Conservation (phyloP, 2,329 filamentous ascomycete genomes). For the Penicillium digitatum region DNA sequence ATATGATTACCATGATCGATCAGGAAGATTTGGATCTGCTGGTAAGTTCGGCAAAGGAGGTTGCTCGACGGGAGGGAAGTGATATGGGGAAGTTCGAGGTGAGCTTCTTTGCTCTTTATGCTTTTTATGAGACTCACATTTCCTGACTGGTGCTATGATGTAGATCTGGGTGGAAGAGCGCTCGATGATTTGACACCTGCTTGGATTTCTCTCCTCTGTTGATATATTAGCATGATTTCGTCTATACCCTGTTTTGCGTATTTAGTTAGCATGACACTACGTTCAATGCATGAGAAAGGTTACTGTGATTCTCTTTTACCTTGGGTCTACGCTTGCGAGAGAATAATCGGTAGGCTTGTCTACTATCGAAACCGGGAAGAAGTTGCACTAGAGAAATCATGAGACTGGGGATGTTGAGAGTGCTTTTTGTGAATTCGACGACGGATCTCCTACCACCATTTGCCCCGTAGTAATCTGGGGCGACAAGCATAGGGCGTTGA, state of each 20-base stretch:
- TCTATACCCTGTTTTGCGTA: constrained; percentile 19
- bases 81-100: constrained; percentile 96
- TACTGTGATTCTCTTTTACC: neutral
- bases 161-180: constrained; percentile 46
- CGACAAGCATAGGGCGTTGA: neutral
- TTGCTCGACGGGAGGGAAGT: constrained; percentile 66
- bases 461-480: neutral
- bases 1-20: constrained; percentile 96
- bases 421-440: too few relatives aligned
- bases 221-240: constrained; percentile 11
- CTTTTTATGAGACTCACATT: neutral
- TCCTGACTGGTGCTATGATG: neutral
- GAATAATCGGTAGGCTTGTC: neutral
- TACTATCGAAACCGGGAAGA: neutral
- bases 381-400: constrained; percentile 8
- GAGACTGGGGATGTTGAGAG: constrained; percentile 10
- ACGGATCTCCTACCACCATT: neutral
- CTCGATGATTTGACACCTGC: constrained; percentile 23
- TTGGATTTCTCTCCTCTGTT: neutral
- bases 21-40: constrained; percentile 94
- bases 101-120: constrained; percentile 40
- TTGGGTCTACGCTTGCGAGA: too few relatives aligned
- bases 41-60: constrained; percentile 63
- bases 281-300: neutral
- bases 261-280: constrained; percentile 7